Evolutionary conservation across 2,329 filamentous ascomycete species (phyloP), one percentile per base, ranked within the genome.

Genomic region (Xenoacremonium recifei): DNA sequence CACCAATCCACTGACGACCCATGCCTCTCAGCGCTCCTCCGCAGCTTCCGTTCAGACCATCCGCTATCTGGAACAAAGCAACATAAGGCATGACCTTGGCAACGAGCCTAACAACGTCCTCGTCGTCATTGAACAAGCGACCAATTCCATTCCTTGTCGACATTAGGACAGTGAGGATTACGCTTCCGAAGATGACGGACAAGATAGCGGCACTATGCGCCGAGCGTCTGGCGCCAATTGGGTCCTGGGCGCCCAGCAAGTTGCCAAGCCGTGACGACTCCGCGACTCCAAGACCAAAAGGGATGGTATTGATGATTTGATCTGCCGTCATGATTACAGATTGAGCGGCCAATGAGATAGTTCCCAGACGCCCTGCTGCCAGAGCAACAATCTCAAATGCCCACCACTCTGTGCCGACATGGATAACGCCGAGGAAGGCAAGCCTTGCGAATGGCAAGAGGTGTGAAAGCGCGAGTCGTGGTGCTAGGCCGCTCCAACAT

Each of bases 381-480:
- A 95, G 76, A 1, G 89, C 88, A 2, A 95, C 88, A 51, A 95
- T 92, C 65, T 95, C 89, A 55, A 95, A 95, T 0, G 89, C 90
- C 89, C 89, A 95, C 89, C 89, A 95, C 65, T 95, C 90, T 0
- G 89, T 93, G 4, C 88, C 90, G 5, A 95, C 87, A 50, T 95
- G 89, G 4, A 95, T 68, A 31, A 95, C 74, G 0, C 89, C 90
- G 0, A 95, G 71, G 12, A 85, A 65, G 0, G 89, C 87, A 4
- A 95, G 79, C 9, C 82, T 80, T 2, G 86, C 75, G 60, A 95
- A 95, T 0, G 82, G 81, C 13, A 77, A 67, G 13, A 87, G 71
- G 54, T 91, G 86, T 2, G 76, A 70, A n/a, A 87, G 60, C 2
- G 84, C 85, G 35, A 75, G 76, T 4, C 74, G 72, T 6, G 79